Base-by-base conservation (phyloP, 495 filamentous ascomycete genomes). In the Penicillium angulare region DNA sequence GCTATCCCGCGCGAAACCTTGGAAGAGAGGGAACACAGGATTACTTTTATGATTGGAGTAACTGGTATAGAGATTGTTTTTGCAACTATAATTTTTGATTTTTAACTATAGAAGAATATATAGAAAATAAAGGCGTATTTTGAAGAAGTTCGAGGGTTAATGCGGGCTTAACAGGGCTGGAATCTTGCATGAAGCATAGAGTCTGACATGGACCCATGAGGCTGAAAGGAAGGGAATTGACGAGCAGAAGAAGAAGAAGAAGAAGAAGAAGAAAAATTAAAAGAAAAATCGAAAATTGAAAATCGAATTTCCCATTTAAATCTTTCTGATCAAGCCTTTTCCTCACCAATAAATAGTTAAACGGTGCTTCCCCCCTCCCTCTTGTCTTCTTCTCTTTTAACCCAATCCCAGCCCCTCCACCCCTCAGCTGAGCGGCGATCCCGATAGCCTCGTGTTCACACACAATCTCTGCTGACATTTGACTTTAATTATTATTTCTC, bases 371-470 rank as follows among this genome's bases (percentile, higher is more conserved):
- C 20, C 34, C 24, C 46, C 17, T 17, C 34, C 26, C 20, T 18
- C 12, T 22, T 21, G 18, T 43, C 41, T 47, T 47, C 17, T 39
- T 41, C 29, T 40, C 13, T 13, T 33, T 10, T 9, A 16, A 8
- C 33, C 21, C 33, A 33, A 47, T 52, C 33, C 43, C 21, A 31
- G 38, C 47, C 47, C 43, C 38, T 50, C 43, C 42, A 47, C 36
- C 29, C 43, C 52, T 54, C 50, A 49, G 42, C 48, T 55, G 47
- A 55, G 40, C 52, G 39, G 20, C 31, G 47, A 50, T 50, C 47
- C 35, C 41, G 49, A 51, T 52, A 46, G 24, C 22, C 34, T 47
- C 40, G 29, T 52, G 45, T 55, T 47, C 47, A 18, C 20, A 15
- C 23, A 49, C 16, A 42, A 42, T 7, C 23, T 18, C 8, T 15